Conservation (phyloP, 108 stramenopile species). For the Cyclotella choctawhatcheeana region DNA sequence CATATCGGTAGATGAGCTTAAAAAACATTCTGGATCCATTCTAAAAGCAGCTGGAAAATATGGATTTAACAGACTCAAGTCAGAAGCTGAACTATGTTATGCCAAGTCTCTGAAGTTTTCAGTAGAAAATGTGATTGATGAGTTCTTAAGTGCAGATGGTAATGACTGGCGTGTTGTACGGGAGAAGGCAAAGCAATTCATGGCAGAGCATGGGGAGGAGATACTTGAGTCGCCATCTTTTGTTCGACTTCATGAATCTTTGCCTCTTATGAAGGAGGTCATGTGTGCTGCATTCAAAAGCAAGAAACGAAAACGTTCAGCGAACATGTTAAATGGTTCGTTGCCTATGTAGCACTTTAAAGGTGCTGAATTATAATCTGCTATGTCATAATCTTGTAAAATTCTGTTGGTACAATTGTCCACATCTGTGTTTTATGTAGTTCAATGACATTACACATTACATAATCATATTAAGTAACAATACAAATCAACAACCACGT, state of each 20-base stretch:
- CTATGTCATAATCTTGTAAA: no score
- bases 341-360: no score
- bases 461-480: no score
- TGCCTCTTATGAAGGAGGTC: neutral
- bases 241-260: neutral
- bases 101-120: neutral
- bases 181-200: neutral
- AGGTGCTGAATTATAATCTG: no score
- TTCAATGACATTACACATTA: no score
- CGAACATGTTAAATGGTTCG: no score
- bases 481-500: no score
- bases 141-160: neutral
- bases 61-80: neutral
- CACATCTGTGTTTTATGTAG: no score
- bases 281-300: no score
- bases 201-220: neutral
- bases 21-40: neutral
- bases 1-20: neutral
- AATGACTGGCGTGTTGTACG: neutral
- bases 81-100: neutral
- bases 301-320: no score
- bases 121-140: neutral
- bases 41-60: constrained; percentile 1
- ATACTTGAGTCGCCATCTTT: neutral
- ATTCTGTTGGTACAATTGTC: no score